Percentiles rank a stretch among this genome's conserved stretches.
Evolutionary conservation across 352 stramenopile genomes (phyloP).

Genomic region (Phytophthora foliorum): DNA sequence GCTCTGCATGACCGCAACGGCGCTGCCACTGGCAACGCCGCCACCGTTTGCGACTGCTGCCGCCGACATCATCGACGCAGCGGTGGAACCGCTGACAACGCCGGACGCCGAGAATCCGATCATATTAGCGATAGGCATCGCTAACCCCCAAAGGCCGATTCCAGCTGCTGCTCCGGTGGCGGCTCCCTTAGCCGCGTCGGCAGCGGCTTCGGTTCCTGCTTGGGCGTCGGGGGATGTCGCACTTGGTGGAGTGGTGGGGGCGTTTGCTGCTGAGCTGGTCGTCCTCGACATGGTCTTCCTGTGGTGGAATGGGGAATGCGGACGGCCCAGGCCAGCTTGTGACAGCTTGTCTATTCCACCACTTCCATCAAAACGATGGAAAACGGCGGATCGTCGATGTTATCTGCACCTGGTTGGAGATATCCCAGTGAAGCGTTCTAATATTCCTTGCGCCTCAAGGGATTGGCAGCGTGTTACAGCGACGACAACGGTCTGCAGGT

Average conservation of each 20-base stretch:
- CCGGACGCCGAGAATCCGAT: constrained; percentile 54
- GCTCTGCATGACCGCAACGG: constrained; percentile 57
- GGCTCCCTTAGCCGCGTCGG: constrained; percentile 21
- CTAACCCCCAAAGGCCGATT: constrained; percentile 33
- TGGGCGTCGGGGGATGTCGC: not conserved
- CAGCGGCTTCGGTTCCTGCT: not conserved
- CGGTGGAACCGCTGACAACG: constrained; percentile 52
- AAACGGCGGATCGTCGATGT: too few relatives aligned
- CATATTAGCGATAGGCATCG: constrained; percentile 32
- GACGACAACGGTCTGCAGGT: too few relatives aligned
- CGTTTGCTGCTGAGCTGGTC: not conserved
- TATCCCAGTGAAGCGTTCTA: too few relatives aligned
- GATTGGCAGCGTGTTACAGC: too few relatives aligned
- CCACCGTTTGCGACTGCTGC: constrained; percentile 61
- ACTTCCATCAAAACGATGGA: not conserved
- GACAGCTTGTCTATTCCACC: not conserved
- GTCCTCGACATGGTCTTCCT: constrained; percentile 10
- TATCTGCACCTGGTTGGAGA: too few relatives aligned
- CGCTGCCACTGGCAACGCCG: constrained; percentile 49
- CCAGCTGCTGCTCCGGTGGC: constrained; percentile 34
- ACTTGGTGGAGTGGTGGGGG: not conserved
- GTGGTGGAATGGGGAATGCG: not conserved
- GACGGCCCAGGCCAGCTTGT: too few relatives aligned
- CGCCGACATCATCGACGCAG: constrained; percentile 66
- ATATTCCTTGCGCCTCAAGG: too few relatives aligned